Evolutionary conservation across 2,329 filamentous ascomycete species (phyloP), one percentile per base, ranked within the genome.

Genomic region (Aspergillus hortae): DNA sequence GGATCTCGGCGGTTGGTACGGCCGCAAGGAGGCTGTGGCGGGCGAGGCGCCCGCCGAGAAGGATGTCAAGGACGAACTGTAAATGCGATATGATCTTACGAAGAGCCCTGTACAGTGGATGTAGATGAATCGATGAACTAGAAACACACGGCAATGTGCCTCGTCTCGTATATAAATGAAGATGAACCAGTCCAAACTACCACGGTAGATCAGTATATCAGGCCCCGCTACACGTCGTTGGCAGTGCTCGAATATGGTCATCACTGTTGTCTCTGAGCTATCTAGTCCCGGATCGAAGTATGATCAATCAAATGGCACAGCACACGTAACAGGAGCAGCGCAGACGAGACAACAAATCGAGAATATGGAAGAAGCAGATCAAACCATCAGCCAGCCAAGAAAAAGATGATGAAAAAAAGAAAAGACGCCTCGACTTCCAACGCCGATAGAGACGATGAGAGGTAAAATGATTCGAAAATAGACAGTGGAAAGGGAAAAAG

Each of bases 1-100:
- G 66, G 67, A 73, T 35, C 47, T 73, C 48, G 68, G 69, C 27
- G 71, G 71, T 5, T 73, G 71, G 71, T 74, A 74, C 58, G 71
- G 71, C 32, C 61, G 57, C 36, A 62, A 62, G 55, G 63, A 61
- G 52, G 40, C 56, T 59, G 56, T 49, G 68, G 51, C 63, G 50
- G 64, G 27, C 41, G 51, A 51, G 50, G 47, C 49, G 48, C 14
- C 17, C 10, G 44, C 44, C 41, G 46, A 35, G 15, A 45, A 53
- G 45, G 54, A 56, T 43, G 43, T 23, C 32, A 68, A 67, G 55
- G 67, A 68, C 54, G 67, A 68, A 56, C 55, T 61, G 54, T 61
- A 56, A 57, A 61, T 55, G 56, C 57, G 48, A 55, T 51, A 57
- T 53, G 55, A 56, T 25, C 38, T 30, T 48, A 56, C 41, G 52